Evolutionary conservation across 371 early-diverging fungal genomes (phyloP).

Genomic region (Mortierella sp.): DNA sequence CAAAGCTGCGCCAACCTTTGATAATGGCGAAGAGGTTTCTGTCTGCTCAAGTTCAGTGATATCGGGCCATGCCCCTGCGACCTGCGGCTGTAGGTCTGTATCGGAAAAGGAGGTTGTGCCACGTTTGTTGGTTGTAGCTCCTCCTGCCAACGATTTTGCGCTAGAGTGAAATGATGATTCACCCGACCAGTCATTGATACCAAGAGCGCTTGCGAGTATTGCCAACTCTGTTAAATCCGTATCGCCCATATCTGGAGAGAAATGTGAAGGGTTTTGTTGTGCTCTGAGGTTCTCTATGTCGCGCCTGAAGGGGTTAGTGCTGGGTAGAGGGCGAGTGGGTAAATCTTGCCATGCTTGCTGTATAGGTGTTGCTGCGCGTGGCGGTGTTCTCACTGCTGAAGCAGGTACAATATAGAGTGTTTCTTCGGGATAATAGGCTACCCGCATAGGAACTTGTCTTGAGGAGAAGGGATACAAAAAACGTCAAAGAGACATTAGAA

Average conservation of each 20-base stretch:
- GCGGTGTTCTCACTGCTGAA: background rate
- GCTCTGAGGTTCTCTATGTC: background rate
- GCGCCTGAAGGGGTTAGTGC: background rate
- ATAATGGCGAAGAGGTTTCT: background rate
- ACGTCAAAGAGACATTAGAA: background rate
- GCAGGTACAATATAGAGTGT: conserved; percentile 8
- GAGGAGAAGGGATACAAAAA: background rate
- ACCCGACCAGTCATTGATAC: background rate
- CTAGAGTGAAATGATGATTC: too few relatives aligned
- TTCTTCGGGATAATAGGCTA: conserved; percentile 9
- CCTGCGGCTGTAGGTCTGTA: background rate
- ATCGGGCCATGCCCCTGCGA: background rate
- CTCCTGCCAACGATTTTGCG: too few relatives aligned
- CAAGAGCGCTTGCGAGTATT: conserved; percentile 1
- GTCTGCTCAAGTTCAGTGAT: background rate
- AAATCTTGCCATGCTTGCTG: background rate
- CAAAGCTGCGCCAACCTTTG: background rate
- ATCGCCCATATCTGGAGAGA: background rate
- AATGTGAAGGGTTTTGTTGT: too few relatives aligned
- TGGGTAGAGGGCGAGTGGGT: background rate
- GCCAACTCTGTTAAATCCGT: background rate
- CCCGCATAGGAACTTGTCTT: conserved; percentile 27
- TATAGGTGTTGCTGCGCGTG: background rate
- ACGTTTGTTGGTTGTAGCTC: too few relatives aligned
- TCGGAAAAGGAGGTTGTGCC: too few relatives aligned